Evolutionary conservation across 2,329 filamentous ascomycete species (phyloP), one percentile per base, ranked within the genome.

Genomic region (Ampelomyces quisqualis): DNA sequence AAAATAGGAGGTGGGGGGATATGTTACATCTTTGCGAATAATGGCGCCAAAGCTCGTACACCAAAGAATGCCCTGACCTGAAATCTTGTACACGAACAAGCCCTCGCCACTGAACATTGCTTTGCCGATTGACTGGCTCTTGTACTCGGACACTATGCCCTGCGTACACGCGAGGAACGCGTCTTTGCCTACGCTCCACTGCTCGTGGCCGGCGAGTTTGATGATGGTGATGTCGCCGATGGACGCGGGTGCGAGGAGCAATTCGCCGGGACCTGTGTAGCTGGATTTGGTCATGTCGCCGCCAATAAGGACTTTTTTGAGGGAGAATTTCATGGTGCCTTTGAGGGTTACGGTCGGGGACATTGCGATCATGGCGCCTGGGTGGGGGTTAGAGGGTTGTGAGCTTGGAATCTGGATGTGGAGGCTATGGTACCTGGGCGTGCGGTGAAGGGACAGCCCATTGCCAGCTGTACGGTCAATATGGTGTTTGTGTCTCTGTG

Each of bases 91-190:
- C 8, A 96, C 82, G 68, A 90, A 97, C 19, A 96, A 64, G 0
- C 93, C 93, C 68, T 97, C 93, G 1, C 93, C 93, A 14, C 84
- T 90, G 68, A 98, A 97, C 69, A 97, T 87, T 14, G 88, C 90
- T 68, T 97, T 97, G 43, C 85, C 80, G 15, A 98, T 71, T 0
- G 87, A 81, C 66, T 97, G 93, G 23, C 82, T 80, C 72, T 95
- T 90, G 63, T 89, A 88, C 44, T 95, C 87, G 55, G 89, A 91
- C n/a, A 81, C 66, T 8, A 97, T 80, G n/a, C 88, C 89, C 60
- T 91, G 85, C 0, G 93, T 97, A 41, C 79, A 83, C 1, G 88
- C 90, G 14, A 98, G 72, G 59, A 90, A 97, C 0, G 87, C 84
- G 67, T 97, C 91, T 47, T 86, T 84, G 18, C 90, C 89, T 0